These are phyloP conservation scores for Tulasnella sp. DNA, from an alignment of 768 basidiomycete species.

Conservation along the genomic window DNA sequence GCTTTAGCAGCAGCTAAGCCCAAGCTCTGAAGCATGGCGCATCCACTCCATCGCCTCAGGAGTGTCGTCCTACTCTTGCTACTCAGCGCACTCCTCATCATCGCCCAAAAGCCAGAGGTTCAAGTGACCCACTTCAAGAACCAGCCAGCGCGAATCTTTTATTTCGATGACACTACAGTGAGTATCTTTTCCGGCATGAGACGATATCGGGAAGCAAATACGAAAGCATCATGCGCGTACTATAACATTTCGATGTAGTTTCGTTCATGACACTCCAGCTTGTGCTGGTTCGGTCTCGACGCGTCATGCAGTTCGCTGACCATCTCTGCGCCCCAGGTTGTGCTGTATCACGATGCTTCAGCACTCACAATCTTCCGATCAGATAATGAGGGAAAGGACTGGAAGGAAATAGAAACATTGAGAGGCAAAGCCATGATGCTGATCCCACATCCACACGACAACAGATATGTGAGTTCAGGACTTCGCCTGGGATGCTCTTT, in stretches of 20 bases:
- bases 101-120: constrained; percentile 22
- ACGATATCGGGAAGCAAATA: background rate
- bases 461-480: constrained; percentile 44
- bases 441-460: constrained; percentile 79
- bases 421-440: constrained; percentile 54
- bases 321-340: constrained; percentile 32
- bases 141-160: constrained; percentile 66
- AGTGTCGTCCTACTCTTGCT: background rate
- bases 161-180: constrained; percentile 88
- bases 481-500: background rate
- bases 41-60: background rate
- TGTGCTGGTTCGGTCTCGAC: background rate
- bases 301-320: background rate
- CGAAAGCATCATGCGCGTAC: background rate
- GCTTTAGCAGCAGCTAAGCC: background rate
- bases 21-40: background rate
- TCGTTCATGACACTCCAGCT: too few relatives aligned
- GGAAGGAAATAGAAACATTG: constrained; percentile 45
- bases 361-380: constrained; percentile 66
- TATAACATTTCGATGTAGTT: background rate
- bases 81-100: background rate
- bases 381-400: constrained; percentile 73
- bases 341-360: constrained; percentile 70
- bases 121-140: constrained; percentile 42
- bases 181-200: constrained; percentile 21